Evolutionary conservation across 371 early-diverging fungal species (phyloP).

Genomic region (Rhizopus sp.): DNA sequence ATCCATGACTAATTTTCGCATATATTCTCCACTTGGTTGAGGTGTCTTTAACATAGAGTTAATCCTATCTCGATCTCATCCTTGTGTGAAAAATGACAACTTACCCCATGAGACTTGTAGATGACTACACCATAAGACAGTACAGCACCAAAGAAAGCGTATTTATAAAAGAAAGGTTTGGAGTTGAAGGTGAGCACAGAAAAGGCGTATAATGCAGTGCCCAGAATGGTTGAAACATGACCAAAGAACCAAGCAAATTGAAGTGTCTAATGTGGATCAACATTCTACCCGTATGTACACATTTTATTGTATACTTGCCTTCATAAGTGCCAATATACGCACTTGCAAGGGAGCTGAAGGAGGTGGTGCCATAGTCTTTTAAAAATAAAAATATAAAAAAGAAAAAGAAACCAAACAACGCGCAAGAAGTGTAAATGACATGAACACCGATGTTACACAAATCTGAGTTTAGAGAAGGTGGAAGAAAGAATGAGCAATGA

Average conservation of each 20-base stretch:
- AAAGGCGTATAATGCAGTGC: conserved; percentile 34
- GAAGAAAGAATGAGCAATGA: background rate
- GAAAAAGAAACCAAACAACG: conserved; percentile 6
- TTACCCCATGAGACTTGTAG: conserved; percentile 84
- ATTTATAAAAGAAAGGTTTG: conserved; percentile 45
- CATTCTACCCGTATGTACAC: background rate
- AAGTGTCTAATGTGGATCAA: conserved; percentile 41
- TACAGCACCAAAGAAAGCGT: conserved; percentile 73
- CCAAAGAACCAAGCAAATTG: conserved; percentile 64
- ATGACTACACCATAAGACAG: conserved; percentile 85
- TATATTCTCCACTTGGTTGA: conserved; percentile 61
- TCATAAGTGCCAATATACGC: conserved; percentile 23
- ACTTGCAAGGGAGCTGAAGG: conserved; percentile 26
- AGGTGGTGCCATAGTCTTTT: conserved; percentile 25
- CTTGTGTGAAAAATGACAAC: conserved; percentile 21
- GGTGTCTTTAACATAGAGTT: conserved; percentile 49
- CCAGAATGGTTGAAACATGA: conserved; percentile 42
- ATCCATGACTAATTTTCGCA: conserved; percentile 74
- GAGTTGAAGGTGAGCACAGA: conserved; percentile 38
- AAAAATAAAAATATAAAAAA: conserved; percentile 11
- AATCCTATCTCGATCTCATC: conserved; percentile 19
- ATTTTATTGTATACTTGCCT: conserved; percentile 12
- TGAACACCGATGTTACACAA: conserved; percentile 7
- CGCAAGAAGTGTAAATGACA: background rate
- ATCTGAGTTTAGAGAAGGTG: conserved; percentile 6